Conservation (phyloP, 495 filamentous ascomycete genomes). For the Podospora sp. region DNA sequence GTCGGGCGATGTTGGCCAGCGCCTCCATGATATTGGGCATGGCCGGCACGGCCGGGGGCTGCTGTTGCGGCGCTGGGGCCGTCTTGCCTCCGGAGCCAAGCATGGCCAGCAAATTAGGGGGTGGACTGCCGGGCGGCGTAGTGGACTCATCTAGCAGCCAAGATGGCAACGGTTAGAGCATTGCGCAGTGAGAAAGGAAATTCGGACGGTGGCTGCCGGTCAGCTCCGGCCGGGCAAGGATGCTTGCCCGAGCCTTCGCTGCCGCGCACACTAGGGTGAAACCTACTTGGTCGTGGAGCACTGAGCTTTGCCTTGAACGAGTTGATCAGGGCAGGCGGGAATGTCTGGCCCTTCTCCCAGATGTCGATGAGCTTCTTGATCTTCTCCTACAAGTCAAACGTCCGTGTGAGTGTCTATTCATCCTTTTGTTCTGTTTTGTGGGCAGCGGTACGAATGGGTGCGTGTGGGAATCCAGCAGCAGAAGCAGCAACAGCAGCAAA, state of each 20-base stretch:
- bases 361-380: conserved; percentile 95
- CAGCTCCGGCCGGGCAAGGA: neutral
- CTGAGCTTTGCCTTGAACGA: conserved; percentile 85
- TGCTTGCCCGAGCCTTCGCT: neutral
- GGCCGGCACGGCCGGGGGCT: conserved; percentile 15
- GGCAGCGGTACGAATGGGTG: neutral
- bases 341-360: conserved; percentile 94
- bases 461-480: neutral
- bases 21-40: conserved; percentile 72
- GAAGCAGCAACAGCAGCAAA: conserved; percentile 2
- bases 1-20: conserved; percentile 81
- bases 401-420: conserved; percentile 46
- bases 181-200: neutral
- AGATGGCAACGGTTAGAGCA: conserved; percentile 39
- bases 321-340: conserved; percentile 78
- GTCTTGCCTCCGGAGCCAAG: conserved; percentile 29
- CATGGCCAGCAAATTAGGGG: conserved; percentile 45
- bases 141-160: conserved; percentile 66
- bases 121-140: conserved; percentile 79
- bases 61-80: conserved; percentile 18
- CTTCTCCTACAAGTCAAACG: conserved; percentile 73
- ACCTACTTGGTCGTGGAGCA: conserved; percentile 67
- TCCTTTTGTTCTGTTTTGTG: too few relatives aligned
- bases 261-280: conserved; percentile 21
- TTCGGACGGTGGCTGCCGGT: neutral